Evolutionary conservation across 345 rosid genomes (phyloP).

Genomic region (Salix dunnii): DNA sequence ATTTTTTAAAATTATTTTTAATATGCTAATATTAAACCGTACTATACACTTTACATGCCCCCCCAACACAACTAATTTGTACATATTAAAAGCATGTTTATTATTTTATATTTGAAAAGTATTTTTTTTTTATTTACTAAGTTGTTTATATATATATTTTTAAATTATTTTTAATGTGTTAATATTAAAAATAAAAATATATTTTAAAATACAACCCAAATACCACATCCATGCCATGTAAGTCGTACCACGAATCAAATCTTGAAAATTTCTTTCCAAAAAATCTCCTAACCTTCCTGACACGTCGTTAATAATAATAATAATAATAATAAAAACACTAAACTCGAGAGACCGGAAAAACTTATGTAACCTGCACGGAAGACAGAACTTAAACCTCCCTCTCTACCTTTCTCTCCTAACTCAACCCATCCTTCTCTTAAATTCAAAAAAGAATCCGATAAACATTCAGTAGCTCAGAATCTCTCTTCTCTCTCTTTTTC

Average conservation of each 20-base stretch:
- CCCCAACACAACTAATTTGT: too few species aligned
- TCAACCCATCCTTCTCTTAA: background rate
- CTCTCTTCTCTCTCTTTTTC: conserved; percentile 12
- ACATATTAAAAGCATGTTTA: background rate
- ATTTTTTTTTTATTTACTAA: too few species aligned
- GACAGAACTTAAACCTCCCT: background rate
- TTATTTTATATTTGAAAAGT: too few species aligned
- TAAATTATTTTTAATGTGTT: too few species aligned
- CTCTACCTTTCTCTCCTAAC: background rate
- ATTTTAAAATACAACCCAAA: too few species aligned
- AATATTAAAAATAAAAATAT: too few species aligned
- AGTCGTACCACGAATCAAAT: background rate
- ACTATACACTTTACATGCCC: too few species aligned
- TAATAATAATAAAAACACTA: background rate
- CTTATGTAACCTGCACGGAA: background rate
- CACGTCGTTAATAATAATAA: background rate
- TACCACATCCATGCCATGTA: background rate
- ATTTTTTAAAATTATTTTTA: too few species aligned
- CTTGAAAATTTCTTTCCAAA: background rate
- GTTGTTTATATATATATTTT: too few species aligned
- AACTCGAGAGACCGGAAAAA: background rate
- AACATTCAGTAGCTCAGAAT: background rate
- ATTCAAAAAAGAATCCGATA: background rate
- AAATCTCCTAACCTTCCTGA: background rate
- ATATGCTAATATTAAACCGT: too few species aligned